Conservation (phyloP, 345 rosid genomes). For the Eucalyptus curtisii region DNA sequence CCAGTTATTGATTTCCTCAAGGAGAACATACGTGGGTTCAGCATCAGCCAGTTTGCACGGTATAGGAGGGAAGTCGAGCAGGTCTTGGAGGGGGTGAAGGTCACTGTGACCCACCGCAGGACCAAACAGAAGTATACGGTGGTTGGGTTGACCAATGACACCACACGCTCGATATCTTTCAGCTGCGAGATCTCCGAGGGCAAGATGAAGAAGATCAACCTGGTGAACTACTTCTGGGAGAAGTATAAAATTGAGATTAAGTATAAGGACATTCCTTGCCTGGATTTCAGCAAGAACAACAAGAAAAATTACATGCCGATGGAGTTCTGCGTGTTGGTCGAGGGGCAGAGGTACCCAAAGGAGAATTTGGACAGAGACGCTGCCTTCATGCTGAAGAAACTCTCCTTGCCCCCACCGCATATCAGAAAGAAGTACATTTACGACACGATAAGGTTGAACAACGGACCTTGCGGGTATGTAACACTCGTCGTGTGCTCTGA, state of each 20-base stretch:
- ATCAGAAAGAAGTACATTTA: slow-evolving; percentile 23
- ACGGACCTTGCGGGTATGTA: background rate
- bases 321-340: background rate
- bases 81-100: background rate
- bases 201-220: background rate
- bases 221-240: background rate
- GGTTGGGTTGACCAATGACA: background rate
- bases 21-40: background rate
- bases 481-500: slow-evolving; percentile 57
- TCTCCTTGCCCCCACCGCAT: slow-evolving; percentile 19
- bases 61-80: background rate
- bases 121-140: background rate
- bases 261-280: slow-evolving; percentile 37
- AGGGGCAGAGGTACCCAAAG: background rate
- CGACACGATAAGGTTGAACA: background rate
- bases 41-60: background rate
- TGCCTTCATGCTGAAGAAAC: background rate
- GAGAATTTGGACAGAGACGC: background rate
- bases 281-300: background rate
- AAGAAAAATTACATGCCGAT: background rate
- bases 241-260: slow-evolving; percentile 15
- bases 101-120: background rate
- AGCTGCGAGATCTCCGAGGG: background rate
- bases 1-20: background rate
- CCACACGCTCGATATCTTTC: background rate